phyloP scores from a whole-genome alignment of 202 grass and related monocot species.

The Panicum hallii region DNA sequence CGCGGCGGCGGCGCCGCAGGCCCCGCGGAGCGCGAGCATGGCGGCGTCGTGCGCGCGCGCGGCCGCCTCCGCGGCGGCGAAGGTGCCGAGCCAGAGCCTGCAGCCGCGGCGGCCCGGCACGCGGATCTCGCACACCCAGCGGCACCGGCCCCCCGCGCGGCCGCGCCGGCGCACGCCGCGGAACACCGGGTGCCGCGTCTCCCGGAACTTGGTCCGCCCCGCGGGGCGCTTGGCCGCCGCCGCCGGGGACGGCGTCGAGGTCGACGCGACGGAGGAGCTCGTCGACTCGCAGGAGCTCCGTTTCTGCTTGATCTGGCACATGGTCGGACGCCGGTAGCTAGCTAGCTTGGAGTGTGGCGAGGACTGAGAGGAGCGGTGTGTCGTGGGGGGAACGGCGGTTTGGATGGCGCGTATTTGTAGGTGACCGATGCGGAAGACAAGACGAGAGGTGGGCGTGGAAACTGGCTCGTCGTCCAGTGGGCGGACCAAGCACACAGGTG shows the following conservation, averaged over 20 bases:
- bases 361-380: too few relatives aligned
- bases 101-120: conserved; percentile 55
- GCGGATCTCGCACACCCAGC: conserved; percentile 65
- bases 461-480: conserved; percentile 4
- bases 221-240: conserved; percentile 52
- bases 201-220: conserved; percentile 68
- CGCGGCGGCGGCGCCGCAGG: neutral
- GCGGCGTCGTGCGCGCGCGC: conserved; percentile 74
- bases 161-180: conserved; percentile 64
- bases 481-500: neutral
- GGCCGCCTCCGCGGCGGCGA: conserved; percentile 65
- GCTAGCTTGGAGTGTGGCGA: neutral
- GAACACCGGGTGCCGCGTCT: conserved; percentile 78
- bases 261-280: neutral
- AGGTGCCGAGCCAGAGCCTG: conserved; percentile 75
- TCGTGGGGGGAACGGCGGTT: neutral
- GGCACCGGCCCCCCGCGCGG: conserved; percentile 47
- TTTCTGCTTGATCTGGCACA: neutral
- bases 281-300: neutral
- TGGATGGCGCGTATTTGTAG: conserved; percentile 13
- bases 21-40: conserved; percentile 54
- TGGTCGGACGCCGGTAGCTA: neutral
- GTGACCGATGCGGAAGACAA: neutral
- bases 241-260: neutral
- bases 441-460: neutral